Conservation (phyloP, 257 asterid genomes). For the Ilex aquifolium region DNA sequence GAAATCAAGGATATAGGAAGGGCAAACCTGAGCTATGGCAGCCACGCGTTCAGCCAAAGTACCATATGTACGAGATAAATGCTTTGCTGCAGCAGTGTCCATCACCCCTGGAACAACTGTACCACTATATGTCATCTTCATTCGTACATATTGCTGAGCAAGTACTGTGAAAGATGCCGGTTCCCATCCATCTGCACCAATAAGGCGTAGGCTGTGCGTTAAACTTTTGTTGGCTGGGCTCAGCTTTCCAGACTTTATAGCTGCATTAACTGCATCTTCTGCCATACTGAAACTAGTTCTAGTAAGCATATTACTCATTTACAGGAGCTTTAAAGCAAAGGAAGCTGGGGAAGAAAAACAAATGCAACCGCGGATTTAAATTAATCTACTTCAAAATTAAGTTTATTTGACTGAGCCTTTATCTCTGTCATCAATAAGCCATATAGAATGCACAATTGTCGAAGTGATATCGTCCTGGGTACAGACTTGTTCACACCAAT, state of each 20-base stretch:
- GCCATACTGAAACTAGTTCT: conserved; percentile 74
- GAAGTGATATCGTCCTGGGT: no score
- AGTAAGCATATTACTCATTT: conserved; percentile 19
- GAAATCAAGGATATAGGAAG: conserved; percentile 7
- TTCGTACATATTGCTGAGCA: conserved; percentile 84
- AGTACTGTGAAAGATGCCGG: conserved; percentile 82
- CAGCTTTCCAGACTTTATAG: conserved; percentile 79
- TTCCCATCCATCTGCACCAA: conserved; percentile 97
- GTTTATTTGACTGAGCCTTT: neutral
- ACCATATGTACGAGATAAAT: conserved; percentile 93
- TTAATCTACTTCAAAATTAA: no score
- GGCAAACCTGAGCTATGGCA: conserved; percentile 80
- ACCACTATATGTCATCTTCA: conserved; percentile 69
- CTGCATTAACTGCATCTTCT: conserved; percentile 91
- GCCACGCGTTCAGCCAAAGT: conserved; percentile 81
- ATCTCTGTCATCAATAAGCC: neutral
- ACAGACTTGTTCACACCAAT: neutral
- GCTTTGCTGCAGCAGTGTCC: conserved; percentile 94
- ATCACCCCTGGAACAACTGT: conserved; percentile 89
- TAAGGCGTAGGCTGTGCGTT: conserved; percentile 62
- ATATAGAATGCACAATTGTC: neutral
- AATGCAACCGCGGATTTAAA: neutral
- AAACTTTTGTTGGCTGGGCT: conserved; percentile 59
- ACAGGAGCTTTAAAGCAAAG: conserved; percentile 4
- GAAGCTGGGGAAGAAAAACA: neutral